Conservation (phyloP, 2,329 filamentous ascomycete species). For the Fusarium sp. region DNA sequence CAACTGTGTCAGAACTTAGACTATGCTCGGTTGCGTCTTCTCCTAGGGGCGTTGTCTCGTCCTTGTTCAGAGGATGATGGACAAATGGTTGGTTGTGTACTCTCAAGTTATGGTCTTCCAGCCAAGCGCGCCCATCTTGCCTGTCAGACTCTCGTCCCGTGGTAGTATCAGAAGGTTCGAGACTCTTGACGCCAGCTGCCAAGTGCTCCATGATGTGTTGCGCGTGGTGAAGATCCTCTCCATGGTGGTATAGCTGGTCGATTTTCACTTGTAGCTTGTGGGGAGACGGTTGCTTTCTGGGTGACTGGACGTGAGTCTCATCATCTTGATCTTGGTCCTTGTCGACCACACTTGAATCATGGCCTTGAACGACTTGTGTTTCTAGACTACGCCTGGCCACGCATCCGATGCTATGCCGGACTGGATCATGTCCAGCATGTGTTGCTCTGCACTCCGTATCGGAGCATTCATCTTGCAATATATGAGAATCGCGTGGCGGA, state of each 20-base stretch:
- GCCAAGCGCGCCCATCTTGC: constrained; percentile 8
- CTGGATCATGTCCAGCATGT: constrained; percentile 41
- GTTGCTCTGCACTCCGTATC: constrained; percentile 44
- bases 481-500: constrained; percentile 14
- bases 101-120: background rate
- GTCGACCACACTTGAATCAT: constrained; percentile 16
- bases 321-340: constrained; percentile 8
- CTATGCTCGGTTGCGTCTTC: constrained; percentile 18
- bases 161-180: constrained; percentile 2
- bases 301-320: background rate
- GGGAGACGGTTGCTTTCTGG: constrained; percentile 7
- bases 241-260: constrained; percentile 47
- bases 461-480: constrained; percentile 37
- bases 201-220: constrained; percentile 50
- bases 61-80: constrained; percentile 27
- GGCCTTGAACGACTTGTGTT: background rate
- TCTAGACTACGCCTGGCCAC: constrained; percentile 24
- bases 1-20: constrained; percentile 21
- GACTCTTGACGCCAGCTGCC: constrained; percentile 33
- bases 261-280: constrained; percentile 41
- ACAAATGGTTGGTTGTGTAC: background rate
- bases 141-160: constrained; percentile 4
- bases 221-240: constrained; percentile 47
- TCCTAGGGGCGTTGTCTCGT: constrained; percentile 16
- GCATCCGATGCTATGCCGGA: constrained; percentile 49